phyloP scores from a whole-genome alignment of 1,284 basidiomycete genomes.

The Apiotrichum domesticum region DNA sequence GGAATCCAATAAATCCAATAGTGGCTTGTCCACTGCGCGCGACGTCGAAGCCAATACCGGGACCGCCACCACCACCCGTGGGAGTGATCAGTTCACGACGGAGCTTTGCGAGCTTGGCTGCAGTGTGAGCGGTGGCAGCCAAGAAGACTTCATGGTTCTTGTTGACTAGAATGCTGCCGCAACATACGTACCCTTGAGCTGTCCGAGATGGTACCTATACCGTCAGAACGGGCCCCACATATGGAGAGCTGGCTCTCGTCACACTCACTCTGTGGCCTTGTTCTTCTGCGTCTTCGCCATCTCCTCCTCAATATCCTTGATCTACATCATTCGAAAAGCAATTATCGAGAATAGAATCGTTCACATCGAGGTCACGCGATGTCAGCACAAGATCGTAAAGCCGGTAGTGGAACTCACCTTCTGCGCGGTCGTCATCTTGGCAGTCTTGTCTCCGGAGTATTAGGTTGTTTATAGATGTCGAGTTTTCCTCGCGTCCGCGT shows the following conservation, averaged over 20 bases:
- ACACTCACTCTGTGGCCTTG: slow-evolving; percentile 57
- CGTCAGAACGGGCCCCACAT: neutral
- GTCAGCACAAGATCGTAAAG: neutral
- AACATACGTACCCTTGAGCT: slow-evolving; percentile 62
- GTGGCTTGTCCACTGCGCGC: slow-evolving; percentile 91
- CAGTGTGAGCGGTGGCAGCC: slow-evolving; percentile 16
- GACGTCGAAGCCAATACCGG: slow-evolving; percentile 90
- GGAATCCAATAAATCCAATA: slow-evolving; percentile 80
- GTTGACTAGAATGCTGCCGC: too few species aligned
- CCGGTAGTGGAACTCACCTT: slow-evolving; percentile 25
- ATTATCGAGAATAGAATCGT: neutral
- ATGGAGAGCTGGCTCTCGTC: neutral
- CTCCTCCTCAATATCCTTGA: slow-evolving; percentile 49
- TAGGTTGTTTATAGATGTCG: too few species aligned
- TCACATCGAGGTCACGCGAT: neutral
- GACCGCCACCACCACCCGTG: slow-evolving; percentile 69
- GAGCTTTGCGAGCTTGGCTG: slow-evolving; percentile 93
- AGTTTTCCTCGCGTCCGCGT: too few species aligned
- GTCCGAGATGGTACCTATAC: slow-evolving; percentile 81
- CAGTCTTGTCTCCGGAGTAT: too few species aligned
- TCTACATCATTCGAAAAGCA: slow-evolving; percentile 17
- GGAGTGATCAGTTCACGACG: slow-evolving; percentile 87
- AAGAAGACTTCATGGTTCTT: too few species aligned
- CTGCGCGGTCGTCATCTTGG: slow-evolving; percentile 46
- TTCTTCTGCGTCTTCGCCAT: slow-evolving; percentile 68